A percentile compares a stretch with the other conserved stretches of the same genome.
These are phyloP conservation scores for Breviolum minutum DNA, from an alignment of 73 alveolate species.

Conservation along the genomic window DNA sequence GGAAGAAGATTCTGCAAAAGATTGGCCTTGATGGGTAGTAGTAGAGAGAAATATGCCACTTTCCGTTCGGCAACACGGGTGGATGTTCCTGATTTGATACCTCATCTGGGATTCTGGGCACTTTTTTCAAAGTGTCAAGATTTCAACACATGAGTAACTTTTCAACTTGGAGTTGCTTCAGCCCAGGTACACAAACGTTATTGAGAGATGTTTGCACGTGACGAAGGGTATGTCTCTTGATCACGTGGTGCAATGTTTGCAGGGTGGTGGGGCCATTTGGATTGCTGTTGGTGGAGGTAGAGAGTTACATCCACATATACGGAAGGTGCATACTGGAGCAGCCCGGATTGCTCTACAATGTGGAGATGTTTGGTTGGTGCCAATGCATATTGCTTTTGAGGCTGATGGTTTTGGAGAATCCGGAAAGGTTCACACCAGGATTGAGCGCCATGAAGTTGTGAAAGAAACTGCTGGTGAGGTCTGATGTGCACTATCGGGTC, in stretches of 20 bases:
- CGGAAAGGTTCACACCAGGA: too few species aligned
- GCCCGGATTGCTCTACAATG: constrained; percentile 67
- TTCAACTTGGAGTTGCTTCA: not conserved
- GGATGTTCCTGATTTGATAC: too few species aligned
- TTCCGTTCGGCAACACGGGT: too few species aligned
- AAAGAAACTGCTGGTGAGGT: too few species aligned
- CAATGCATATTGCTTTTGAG: constrained; percentile 61
- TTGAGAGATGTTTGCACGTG: constrained; percentile 71
- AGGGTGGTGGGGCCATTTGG: constrained; percentile 19
- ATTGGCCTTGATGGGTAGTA: too few species aligned
- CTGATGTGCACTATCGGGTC: too few species aligned
- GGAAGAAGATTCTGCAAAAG: too few species aligned
- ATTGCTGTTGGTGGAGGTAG: constrained; percentile 81
- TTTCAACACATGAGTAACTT: too few species aligned
- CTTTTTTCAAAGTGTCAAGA: too few species aligned
- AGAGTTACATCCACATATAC: constrained; percentile 57
- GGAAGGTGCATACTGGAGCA: constrained; percentile 74
- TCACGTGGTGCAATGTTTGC: not conserved
- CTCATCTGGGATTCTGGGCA: too few species aligned
- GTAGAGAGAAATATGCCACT: too few species aligned
- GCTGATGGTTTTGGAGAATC: not conserved
- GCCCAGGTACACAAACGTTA: constrained; percentile 47
- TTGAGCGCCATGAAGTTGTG: too few species aligned
- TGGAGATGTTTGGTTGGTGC: constrained; percentile 57
- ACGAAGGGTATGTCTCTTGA: constrained; percentile 33